Evolutionary conservation across 1,284 basidiomycete species (phyloP), one percentile per base, ranked within the genome.

Genomic region (Coriolopsis trogii): DNA sequence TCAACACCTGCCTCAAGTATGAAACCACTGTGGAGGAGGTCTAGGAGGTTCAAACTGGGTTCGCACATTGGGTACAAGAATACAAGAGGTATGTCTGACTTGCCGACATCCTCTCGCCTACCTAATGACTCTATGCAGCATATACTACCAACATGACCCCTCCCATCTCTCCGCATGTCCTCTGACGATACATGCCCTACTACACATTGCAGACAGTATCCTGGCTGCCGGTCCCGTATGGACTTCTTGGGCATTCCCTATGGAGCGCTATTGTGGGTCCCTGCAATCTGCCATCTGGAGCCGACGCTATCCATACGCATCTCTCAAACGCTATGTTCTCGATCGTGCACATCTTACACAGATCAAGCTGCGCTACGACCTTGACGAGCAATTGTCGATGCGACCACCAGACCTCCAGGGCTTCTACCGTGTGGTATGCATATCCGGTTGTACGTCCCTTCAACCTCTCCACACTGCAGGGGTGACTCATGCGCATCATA

Each of bases 1-100:
- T 78, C 36, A 69, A 69, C 13, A 23, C 63, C 0, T 78, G 76
- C 46, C 63, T 78, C 2, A 63, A 74, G 44, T 75, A 74, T 41
- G 64, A 72, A 41, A 63, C 76, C 15, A 63, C 66, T 0, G 15
- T 48, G 0, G 59, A 58, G 0, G 70, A 78, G n/a, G 61, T 77
- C 8, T 49, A 64, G 0, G 38, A 50, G 6, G 38, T 79, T 3
- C 43, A 64, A 6, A 21, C 45, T 4, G 71, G 71, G 0, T 72
- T 79, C 50, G 52, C 60, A 1, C 15, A 58, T 6, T 80, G 76
- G 76, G 76, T 79, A 0, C 6, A 62, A 37, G 52, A 69, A 4
- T 80, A 75, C 55, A 75, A 79, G 62, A 45, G 46, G 77, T 78
- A 30, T 8, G 49, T 31, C 3, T 25, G 2, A 6, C 6, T 24